phyloP scores from a whole-genome alignment of 2,329 filamentous ascomycete genomes.

The Neonectria neomacrospora region DNA sequence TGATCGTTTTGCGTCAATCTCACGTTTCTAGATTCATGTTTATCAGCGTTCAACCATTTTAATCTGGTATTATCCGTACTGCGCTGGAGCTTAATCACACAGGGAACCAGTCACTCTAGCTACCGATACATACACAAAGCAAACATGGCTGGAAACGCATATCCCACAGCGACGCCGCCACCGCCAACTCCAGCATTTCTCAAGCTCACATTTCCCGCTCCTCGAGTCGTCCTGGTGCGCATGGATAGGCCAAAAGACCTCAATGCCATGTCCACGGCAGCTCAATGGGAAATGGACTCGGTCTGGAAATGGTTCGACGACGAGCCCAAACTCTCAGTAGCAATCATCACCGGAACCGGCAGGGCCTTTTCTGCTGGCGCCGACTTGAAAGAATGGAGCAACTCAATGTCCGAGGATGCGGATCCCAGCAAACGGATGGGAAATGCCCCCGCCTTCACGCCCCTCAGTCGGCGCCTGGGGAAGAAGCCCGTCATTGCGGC shows the following conservation, averaged over 20 bases:
- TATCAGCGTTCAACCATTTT: not conserved
- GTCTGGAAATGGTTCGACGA: conserved; percentile 65
- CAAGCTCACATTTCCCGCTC: conserved; percentile 57
- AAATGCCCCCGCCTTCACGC: conserved; percentile 53
- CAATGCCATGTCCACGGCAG: conserved; percentile 50
- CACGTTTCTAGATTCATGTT: not conserved
- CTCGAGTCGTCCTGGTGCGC: conserved; percentile 61
- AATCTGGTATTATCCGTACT: not conserved
- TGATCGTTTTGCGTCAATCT: not conserved
- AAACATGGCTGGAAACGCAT: conserved; percentile 17
- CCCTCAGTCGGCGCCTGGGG: conserved; percentile 64
- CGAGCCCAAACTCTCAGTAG: conserved; percentile 59
- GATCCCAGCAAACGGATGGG: conserved; percentile 30
- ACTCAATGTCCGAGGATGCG: conserved; percentile 30
- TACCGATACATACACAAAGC: not conserved
- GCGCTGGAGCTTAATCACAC: not conserved
- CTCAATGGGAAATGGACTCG: conserved; percentile 31
- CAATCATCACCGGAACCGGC: conserved; percentile 63
- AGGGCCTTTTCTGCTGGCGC: conserved; percentile 66
- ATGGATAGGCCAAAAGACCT: conserved; percentile 61
- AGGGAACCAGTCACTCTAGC: not conserved
- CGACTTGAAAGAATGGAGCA: conserved; percentile 61
- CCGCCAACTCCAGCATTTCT: conserved; percentile 29
- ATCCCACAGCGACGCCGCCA: conserved; percentile 26
- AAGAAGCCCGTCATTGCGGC: conserved; percentile 71